Base-by-base conservation (phyloP, 2,329 filamentous ascomycete species). In the Curvularia verruculosa region DNA sequence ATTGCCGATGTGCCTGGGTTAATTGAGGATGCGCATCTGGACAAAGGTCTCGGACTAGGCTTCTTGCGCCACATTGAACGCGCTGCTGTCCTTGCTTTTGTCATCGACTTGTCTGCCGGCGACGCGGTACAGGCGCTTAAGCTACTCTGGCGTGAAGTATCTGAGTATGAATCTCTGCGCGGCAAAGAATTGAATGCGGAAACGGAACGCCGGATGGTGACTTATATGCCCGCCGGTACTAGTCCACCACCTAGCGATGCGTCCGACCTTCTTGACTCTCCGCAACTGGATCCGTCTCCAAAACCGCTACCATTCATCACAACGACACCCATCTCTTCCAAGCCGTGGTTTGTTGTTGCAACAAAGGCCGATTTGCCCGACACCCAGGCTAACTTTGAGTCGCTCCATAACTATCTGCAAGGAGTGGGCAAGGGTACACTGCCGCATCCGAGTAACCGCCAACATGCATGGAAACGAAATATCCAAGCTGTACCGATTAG, bases 1-100 rank as follows among this genome's bases (percentile, higher is more conserved):
- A 89, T 99, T 58, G 95, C 95, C 15, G 95, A 99, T 74, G 98
- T 99, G 55, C 95, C 95, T 1, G 95, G 95, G 1, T 81, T 99
- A 58, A 92, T 99, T 46, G 89, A 96, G 75, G 92, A 91, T 64
- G 95, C 95, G 0, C 94, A 98, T 77, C 84, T 96, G 8, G 93
- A 99, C 77, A 89, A 88, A 63, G 95, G 95, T 0, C 84, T 99
- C 0, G 95, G 95, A 0, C 87, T 97, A 41, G 92, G 90, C 41
- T 99, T 99, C 75, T 80, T 99, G 15, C 88, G 95, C 13, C 95
- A 99, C 75, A 91, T 99, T 47, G 95, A 99, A 79, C 89, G 95
- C 43, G 95, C 95, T 12, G 88, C 91, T 41, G 91, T 98, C 47
- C 85, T 99, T 19, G 93, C 93, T 1, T 99, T 99, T 71, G 94